Evolutionary conservation across 1,284 basidiomycete species (phyloP).

Genomic region (Exobasidium rhododendri): DNA sequence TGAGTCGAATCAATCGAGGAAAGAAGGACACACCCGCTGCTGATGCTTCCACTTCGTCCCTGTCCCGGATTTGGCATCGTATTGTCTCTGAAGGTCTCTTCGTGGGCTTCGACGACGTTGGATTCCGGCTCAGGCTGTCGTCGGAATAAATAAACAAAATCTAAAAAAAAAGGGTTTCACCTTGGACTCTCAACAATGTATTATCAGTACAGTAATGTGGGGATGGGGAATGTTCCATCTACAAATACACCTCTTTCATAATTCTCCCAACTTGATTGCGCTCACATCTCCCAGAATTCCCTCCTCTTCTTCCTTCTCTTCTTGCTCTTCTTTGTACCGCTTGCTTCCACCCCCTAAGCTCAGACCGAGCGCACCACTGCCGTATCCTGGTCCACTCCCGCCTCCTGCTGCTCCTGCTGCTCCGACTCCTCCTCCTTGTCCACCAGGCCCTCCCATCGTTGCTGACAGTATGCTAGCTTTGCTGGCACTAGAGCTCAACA

Average conservation of each 20-base stretch:
- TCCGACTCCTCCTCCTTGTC: neutral
- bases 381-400: conserved; percentile 14
- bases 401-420: neutral
- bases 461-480: too few species aligned
- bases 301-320: conserved; percentile 8
- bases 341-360: conserved; percentile 15
- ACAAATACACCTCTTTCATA: neutral
- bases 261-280: conserved; percentile 9
- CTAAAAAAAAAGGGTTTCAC: too few species aligned
- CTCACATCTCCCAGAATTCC: conserved; percentile 9
- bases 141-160: neutral
- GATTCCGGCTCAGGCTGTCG: neutral
- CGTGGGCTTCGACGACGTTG: neutral
- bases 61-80: neutral
- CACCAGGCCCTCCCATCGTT: neutral
- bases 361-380: conserved; percentile 14
- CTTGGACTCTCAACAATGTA: too few species aligned
- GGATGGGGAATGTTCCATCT: too few species aligned
- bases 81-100: neutral
- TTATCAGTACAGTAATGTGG: conserved; percentile 2
- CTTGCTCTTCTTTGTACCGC: conserved; percentile 9
- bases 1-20: neutral
- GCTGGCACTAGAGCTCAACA: neutral
- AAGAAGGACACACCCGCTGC: too few species aligned
- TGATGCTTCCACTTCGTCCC: neutral